A percentile compares a stretch with the other conserved stretches of the same genome.
Evolutionary conservation across 202 grass and related monocot genomes (phyloP).

Genomic region (Cymbopogon flexuosus): DNA sequence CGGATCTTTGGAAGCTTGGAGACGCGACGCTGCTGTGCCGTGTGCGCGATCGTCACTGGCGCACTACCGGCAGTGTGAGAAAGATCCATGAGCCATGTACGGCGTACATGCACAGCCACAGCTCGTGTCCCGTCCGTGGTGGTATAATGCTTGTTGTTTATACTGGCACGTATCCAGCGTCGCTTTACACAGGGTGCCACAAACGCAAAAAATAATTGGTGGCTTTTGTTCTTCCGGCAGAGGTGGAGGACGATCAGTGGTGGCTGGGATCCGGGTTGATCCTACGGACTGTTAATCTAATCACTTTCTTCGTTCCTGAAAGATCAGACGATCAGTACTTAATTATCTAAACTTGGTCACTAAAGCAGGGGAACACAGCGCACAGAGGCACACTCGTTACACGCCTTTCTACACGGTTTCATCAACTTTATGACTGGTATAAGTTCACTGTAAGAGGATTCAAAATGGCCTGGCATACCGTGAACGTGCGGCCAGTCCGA

Average conservation of each 20-base stretch:
- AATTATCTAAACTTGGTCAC: not conserved
- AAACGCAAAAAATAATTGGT: not conserved
- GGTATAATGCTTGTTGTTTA: slow-evolving; percentile 24
- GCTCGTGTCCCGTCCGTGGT: not conserved
- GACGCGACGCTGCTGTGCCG: not conserved
- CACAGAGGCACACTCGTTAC: not conserved
- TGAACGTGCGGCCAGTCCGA: not conserved
- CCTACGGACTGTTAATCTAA: not conserved
- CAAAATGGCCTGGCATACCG: not conserved
- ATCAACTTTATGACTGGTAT: not conserved
- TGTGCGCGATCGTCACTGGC: slow-evolving; percentile 2
- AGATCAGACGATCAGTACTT: not conserved
- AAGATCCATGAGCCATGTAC: not conserved
- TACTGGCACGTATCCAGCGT: slow-evolving; percentile 4
- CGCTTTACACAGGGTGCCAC: slow-evolving; percentile 23
- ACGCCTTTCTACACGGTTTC: slow-evolving; percentile 17
- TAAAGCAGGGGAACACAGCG: not conserved
- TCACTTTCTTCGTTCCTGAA: not conserved
- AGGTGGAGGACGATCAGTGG: not conserved
- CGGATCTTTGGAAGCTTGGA: slow-evolving; percentile 27
- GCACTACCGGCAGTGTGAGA: not conserved
- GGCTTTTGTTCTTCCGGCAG: not conserved
- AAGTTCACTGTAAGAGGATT: slow-evolving; percentile 10
- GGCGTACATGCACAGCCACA: not conserved
- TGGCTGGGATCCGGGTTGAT: slow-evolving; percentile 21